Conservation (phyloP, 2,329 filamentous ascomycete genomes). For the Alternaria solani region DNA sequence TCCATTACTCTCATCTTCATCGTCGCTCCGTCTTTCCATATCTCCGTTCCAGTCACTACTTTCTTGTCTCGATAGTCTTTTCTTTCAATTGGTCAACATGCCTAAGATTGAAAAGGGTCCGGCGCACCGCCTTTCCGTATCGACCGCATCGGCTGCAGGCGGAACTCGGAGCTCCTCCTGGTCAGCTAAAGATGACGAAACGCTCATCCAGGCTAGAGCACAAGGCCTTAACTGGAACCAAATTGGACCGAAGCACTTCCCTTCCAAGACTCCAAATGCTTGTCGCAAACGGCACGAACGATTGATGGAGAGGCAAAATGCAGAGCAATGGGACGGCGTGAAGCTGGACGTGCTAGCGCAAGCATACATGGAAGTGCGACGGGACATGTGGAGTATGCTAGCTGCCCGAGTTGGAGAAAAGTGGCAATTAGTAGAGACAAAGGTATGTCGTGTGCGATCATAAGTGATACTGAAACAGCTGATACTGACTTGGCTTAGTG, state of each 20-base stretch:
- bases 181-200: slow-evolving; percentile 77
- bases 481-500: slow-evolving; percentile 62
- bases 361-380: slow-evolving; percentile 80
- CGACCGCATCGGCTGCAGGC: slow-evolving; percentile 42
- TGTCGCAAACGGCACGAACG: slow-evolving; percentile 90
- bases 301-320: slow-evolving; percentile 75
- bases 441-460: slow-evolving; percentile 61
- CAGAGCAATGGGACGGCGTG: slow-evolving; percentile 79
- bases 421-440: slow-evolving; percentile 76
- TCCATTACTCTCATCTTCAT: slow-evolving; percentile 28
- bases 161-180: slow-evolving; percentile 61
- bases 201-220: slow-evolving; percentile 73
- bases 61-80: slow-evolving; percentile 25
- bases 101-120: slow-evolving; percentile 54
- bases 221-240: slow-evolving; percentile 84
- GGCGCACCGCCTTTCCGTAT: slow-evolving; percentile 42
- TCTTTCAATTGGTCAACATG: slow-evolving; percentile 50
- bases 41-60: slow-evolving; percentile 19
- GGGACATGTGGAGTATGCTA: slow-evolving; percentile 81
- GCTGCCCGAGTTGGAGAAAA: slow-evolving; percentile 67
- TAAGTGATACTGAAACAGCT: not conserved
- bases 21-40: slow-evolving; percentile 23
- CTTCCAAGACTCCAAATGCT: slow-evolving; percentile 78
- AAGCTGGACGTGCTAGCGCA: slow-evolving; percentile 77
- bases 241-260: slow-evolving; percentile 79